Base-by-base conservation (phyloP, 1,139 yeast species). In the Fermentozyma sake region DNA sequence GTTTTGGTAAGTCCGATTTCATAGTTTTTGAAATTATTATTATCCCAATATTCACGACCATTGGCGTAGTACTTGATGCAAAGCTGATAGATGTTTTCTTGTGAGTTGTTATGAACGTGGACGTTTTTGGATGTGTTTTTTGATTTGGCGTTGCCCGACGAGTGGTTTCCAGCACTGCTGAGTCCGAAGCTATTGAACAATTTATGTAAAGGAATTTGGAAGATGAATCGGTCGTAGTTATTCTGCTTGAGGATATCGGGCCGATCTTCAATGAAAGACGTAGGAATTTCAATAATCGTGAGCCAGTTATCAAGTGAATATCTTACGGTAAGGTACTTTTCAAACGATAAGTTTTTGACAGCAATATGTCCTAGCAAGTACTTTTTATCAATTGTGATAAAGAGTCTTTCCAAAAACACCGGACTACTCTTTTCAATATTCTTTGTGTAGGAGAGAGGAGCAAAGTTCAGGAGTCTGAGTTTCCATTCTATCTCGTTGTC, bases 221-320 rank as follows among this genome's bases (percentile, higher is more conserved):
- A 77, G n/a, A 60, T 52, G 42, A 78, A 72, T 21, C 85, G 54
- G 46, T 77, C 84, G 46, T 76, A 77, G 30, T 63, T 52, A 32
- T 76, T 60, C 14, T 58, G 47, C 34, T 63, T 65, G 46, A 76
- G 55, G 7, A 69, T 59, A 24, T 69, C 59, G 6, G 87, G 80
- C 5, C 68, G 51, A 36, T 80, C 86, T 4, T 72, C 68, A n/a
- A 71, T 66, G 54, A 74, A 85, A 6, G 50, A 50, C 2, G 93
- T 81, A 18, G 76, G 77, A 16, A 80, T 71, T 48, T 83, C 91
- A 21, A 78, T 68, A 18, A 79, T 73, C 0, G 91, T 77, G 29
- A 63, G 60, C 95, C 95, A 85, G 40, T 68, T 54, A 52, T 85
- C 89, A 31, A 72, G 57, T 0, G 93, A 72, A 48, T 81, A 79